Conservation (phyloP, 2,329 filamentous ascomycete species). For the Xylaria sp. region DNA sequence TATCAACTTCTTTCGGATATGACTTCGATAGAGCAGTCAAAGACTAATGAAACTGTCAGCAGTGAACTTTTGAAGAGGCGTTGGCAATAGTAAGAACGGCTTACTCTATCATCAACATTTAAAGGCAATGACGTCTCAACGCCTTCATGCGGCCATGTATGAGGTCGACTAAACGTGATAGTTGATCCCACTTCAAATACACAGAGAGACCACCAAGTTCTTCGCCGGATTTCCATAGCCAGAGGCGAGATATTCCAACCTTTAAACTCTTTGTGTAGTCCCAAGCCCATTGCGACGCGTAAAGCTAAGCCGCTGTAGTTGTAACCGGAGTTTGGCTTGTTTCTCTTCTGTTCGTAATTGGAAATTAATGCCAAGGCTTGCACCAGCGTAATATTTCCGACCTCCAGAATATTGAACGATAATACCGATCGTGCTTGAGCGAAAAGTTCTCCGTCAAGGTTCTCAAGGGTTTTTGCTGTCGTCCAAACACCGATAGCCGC, state of each 20-base stretch:
- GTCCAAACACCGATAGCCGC: constrained; percentile 38
- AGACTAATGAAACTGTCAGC: constrained; percentile 8
- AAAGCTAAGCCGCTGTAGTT: constrained; percentile 61
- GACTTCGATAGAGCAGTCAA: constrained; percentile 17
- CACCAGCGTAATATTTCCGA: constrained; percentile 48
- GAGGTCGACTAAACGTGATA: constrained; percentile 51
- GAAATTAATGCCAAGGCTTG: constrained; percentile 48
- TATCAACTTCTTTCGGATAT: constrained; percentile 11
- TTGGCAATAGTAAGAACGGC: background rate
- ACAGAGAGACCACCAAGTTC: constrained; percentile 54
- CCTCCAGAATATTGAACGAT: constrained; percentile 44
- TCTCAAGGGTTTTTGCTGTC: constrained; percentile 20
- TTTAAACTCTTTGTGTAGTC: constrained; percentile 58
- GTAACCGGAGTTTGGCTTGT: constrained; percentile 62
- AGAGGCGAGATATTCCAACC: constrained; percentile 47
- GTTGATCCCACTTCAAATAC: constrained; percentile 52
- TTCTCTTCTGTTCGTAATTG: constrained; percentile 57
- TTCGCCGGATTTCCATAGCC: constrained; percentile 49
- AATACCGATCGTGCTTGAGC: constrained; percentile 12
- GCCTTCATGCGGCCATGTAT: constrained; percentile 19
- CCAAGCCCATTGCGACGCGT: constrained; percentile 60
- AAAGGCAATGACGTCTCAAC: constrained; percentile 21
- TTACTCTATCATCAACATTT: constrained; percentile 20
- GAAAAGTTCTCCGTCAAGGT: constrained; percentile 12
- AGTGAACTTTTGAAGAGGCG: background rate